Evolutionary conservation across 352 stramenopile genomes (phyloP).

Genomic region (Phytophthora pseudosyringae): DNA sequence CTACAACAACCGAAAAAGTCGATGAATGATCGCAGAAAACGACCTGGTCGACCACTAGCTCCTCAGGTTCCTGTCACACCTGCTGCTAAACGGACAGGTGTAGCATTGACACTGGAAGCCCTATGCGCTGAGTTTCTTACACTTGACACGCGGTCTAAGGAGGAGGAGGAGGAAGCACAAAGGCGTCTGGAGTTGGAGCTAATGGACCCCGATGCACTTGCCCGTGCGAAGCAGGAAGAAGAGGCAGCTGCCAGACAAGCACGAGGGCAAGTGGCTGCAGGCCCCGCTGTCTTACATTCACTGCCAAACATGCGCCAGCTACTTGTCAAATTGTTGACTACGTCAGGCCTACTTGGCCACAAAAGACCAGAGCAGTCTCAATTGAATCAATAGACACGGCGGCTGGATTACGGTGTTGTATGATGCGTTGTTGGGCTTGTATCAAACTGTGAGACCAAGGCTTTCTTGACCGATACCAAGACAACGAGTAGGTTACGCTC

Average conservation of each 20-base stretch:
- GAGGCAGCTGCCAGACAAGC: slow-evolving; percentile 15
- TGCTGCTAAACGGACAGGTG: slow-evolving; percentile 7
- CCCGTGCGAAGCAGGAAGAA: slow-evolving; percentile 40
- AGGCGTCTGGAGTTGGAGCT: slow-evolving; percentile 41
- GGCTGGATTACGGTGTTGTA: too few relatives aligned
- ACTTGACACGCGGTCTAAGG: slow-evolving; percentile 43
- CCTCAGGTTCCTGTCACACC: not conserved
- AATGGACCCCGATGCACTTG: slow-evolving; percentile 34
- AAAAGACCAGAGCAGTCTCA: too few relatives aligned
- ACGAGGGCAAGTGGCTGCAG: not conserved
- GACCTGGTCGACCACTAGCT: not conserved
- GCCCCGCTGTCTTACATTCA: not conserved
- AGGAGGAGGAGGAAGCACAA: slow-evolving; percentile 47
- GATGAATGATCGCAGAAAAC: slow-evolving; percentile 10
- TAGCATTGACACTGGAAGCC: slow-evolving; percentile 31
- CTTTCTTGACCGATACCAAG: too few relatives aligned
- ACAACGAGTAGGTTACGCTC: too few relatives aligned
- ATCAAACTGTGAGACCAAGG: too few relatives aligned
- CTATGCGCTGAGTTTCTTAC: slow-evolving; percentile 40
- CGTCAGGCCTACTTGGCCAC: not conserved
- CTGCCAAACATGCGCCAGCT: slow-evolving; percentile 4
- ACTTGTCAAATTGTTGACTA: slow-evolving; percentile 12
- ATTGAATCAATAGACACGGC: too few relatives aligned
- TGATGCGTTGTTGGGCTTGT: too few relatives aligned
- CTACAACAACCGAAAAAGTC: slow-evolving; percentile 4